Evolutionary conservation across 2,329 filamentous ascomycete genomes (phyloP).

Genomic region (Zymoseptoria pseudotritici): DNA sequence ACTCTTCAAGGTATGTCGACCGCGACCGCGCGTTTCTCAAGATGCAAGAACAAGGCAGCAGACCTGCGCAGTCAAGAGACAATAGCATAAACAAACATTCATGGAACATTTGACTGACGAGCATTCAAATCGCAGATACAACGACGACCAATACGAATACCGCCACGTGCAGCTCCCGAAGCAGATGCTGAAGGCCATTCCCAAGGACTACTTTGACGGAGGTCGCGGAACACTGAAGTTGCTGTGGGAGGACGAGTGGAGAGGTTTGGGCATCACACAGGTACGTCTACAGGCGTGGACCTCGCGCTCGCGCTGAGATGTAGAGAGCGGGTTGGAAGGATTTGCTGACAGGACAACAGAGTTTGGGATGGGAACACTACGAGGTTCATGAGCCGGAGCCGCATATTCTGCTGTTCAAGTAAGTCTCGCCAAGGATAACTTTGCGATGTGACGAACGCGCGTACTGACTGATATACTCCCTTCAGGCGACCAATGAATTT

Average conservation of each 20-base stretch:
- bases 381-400: slow-evolving; percentile 98
- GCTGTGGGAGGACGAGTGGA: slow-evolving; percentile 98
- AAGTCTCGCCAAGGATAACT: slow-evolving; percentile 33
- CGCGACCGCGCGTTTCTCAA: neutral
- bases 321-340: neutral
- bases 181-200: slow-evolving; percentile 95
- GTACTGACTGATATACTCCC: neutral
- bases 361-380: slow-evolving; percentile 97
- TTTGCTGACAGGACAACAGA: slow-evolving; percentile 47
- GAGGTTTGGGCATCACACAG: slow-evolving; percentile 93
- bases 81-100: neutral
- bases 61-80: neutral
- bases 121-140: slow-evolving; percentile 59
- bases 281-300: slow-evolving; percentile 41
- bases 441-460: neutral
- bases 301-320: neutral
- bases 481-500: slow-evolving; percentile 18
- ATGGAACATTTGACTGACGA: neutral
- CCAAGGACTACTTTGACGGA: slow-evolving; percentile 86
- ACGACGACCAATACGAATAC: slow-evolving; percentile 88
- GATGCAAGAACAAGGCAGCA: neutral
- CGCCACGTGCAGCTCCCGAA: slow-evolving; percentile 96
- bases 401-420: slow-evolving; percentile 98
- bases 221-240: slow-evolving; percentile 88
- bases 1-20: slow-evolving; percentile 71